Conservation (phyloP, 805 yeast genomes). For the Starmerella bombi region DNA sequence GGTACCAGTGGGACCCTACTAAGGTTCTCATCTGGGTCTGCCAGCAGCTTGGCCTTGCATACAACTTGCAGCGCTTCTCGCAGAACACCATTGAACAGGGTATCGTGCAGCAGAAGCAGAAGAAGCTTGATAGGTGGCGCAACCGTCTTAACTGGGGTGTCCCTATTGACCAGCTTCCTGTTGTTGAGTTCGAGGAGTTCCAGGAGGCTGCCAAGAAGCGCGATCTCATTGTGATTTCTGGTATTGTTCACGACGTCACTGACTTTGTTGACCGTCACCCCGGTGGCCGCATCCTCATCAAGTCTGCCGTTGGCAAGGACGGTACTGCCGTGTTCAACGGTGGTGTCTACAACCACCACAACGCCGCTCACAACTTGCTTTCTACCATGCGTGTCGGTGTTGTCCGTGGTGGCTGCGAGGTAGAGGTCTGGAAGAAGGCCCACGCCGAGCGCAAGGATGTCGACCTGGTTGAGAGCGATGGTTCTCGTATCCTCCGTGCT, state of each 20-base stretch:
- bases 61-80: conserved; percentile 42
- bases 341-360: conserved; percentile 84
- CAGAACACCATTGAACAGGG: conserved; percentile 56
- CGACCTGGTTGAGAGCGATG: conserved; percentile 42
- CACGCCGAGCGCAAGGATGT: conserved; percentile 52
- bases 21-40: conserved; percentile 54
- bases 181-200: conserved; percentile 44
- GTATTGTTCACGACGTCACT: conserved; percentile 85
- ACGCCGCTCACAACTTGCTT: conserved; percentile 79
- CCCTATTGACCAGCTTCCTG: conserved; percentile 76
- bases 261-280: conserved; percentile 89
- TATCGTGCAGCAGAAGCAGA: conserved; percentile 69
- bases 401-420: conserved; percentile 65
- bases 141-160: conserved; percentile 85
- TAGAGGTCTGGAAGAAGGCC: conserved; percentile 68
- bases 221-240: conserved; percentile 69
- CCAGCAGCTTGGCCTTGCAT: conserved; percentile 44
- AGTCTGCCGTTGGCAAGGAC: conserved; percentile 78
- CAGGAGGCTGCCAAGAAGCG: conserved; percentile 37
- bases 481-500: conserved; percentile 44
- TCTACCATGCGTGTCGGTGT: conserved; percentile 93
- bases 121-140: conserved; percentile 60
- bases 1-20: conserved; percentile 77
- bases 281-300: conserved; percentile 72
- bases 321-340: conserved; percentile 92